Percentiles rank a stretch among this genome's conserved stretches.
Conservation (phyloP, 2,329 filamentous ascomycete species). For the Scedosporium minutisporum region DNA sequence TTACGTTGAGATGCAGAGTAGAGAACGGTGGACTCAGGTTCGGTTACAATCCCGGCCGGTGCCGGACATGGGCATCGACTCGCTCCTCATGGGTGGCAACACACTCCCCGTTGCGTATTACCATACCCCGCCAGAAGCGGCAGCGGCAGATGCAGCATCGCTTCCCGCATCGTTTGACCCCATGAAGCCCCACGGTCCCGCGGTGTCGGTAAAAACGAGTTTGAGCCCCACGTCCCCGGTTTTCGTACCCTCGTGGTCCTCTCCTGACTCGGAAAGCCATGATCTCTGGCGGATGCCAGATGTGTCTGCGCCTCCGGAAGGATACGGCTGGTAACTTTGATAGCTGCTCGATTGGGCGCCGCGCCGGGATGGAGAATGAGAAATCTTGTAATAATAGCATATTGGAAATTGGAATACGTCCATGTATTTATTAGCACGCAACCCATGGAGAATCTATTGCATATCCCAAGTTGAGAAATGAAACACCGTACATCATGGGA, state of each 20-base stretch:
- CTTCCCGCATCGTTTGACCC: background rate
- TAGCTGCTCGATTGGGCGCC: no score
- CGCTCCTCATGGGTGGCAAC: no score
- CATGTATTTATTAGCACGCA: background rate
- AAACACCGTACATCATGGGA: background rate
- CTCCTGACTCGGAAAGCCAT: background rate
- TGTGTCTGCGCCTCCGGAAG: background rate
- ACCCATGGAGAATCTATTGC: background rate
- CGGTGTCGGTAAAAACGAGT: constrained; percentile 10
- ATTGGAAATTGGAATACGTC: background rate
- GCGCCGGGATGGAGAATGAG: background rate
- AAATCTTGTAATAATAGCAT: background rate
- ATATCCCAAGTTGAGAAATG: background rate
- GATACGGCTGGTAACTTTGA: background rate
- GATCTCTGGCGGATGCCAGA: background rate
- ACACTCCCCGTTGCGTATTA: constrained; percentile 6
- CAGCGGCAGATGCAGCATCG: no score
- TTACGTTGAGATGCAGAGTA: constrained; percentile 36
- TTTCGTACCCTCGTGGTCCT: constrained; percentile 20
- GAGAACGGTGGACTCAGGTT: constrained; percentile 27
- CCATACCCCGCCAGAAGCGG: background rate
- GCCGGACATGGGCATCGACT: constrained; percentile 9
- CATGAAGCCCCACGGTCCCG: background rate
- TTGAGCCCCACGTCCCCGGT: constrained; percentile 19
- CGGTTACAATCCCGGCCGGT: constrained; percentile 14